Evolutionary conservation across 2,329 filamentous ascomycete species (phyloP).

Genomic region (Mariannaea sp.): DNA sequence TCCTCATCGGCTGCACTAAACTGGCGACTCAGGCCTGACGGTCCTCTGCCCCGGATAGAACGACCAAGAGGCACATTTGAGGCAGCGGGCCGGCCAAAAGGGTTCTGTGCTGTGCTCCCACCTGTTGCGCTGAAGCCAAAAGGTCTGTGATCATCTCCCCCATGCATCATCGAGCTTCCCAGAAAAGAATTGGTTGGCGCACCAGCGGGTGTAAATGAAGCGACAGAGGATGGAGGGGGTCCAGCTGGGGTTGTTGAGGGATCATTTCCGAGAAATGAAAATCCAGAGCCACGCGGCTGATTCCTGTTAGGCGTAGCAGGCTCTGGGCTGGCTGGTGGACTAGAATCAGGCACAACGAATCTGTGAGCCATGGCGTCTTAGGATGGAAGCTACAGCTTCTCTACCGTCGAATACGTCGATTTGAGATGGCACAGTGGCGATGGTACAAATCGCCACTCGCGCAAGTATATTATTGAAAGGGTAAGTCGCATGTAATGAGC

Average conservation of each 20-base stretch:
- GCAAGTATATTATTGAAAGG: background rate
- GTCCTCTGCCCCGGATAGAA: conserved; percentile 51
- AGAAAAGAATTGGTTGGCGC: conserved; percentile 60
- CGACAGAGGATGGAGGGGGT: conserved; percentile 56
- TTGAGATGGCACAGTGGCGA: conserved; percentile 19
- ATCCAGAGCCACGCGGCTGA: conserved; percentile 40
- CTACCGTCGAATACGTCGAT: conserved; percentile 15
- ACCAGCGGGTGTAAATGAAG: conserved; percentile 61
- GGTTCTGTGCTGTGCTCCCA: conserved; percentile 40
- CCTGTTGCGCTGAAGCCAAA: conserved; percentile 45
- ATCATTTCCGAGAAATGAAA: conserved; percentile 49
- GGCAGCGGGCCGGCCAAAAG: conserved; percentile 46
- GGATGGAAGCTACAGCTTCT: conserved; percentile 27
- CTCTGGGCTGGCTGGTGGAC: conserved; percentile 48
- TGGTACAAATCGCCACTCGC: conserved; percentile 13
- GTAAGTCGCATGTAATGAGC: conserved; percentile 21
- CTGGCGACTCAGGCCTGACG: conserved; percentile 57
- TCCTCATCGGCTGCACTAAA: conserved; percentile 42
- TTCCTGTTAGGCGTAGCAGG: conserved; percentile 57
- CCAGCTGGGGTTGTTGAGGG: conserved; percentile 60
- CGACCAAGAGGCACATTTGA: conserved; percentile 53
- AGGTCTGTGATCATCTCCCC: conserved; percentile 46
- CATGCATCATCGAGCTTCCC: conserved; percentile 58
- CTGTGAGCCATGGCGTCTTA: conserved; percentile 45
- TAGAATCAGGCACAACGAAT: conserved; percentile 51